A percentile compares a stretch with the other conserved stretches of the same genome.
Conservation (phyloP, 2,329 filamentous ascomycete genomes). For the Clonostachys rhizophaga region DNA sequence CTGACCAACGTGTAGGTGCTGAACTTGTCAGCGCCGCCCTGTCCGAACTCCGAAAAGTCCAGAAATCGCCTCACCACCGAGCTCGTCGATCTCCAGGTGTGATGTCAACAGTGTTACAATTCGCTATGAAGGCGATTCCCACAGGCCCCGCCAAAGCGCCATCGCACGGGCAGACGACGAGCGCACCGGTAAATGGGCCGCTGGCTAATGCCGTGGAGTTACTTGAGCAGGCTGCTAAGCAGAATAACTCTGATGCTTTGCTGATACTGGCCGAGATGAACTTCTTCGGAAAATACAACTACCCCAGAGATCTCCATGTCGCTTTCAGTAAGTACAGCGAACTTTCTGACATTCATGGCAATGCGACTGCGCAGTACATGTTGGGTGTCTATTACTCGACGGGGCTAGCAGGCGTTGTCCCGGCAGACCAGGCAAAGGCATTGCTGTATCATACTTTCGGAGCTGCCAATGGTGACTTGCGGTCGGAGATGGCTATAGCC, state of each 20-base stretch:
- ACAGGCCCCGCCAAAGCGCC: slow-evolving; percentile 43
- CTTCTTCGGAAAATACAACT: slow-evolving; percentile 90
- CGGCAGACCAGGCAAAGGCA: slow-evolving; percentile 84
- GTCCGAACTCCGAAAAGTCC: slow-evolving; percentile 42
- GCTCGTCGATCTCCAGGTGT: slow-evolving; percentile 39
- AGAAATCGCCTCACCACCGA: slow-evolving; percentile 36
- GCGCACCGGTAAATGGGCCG: slow-evolving; percentile 19
- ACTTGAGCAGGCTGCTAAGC: slow-evolving; percentile 45
- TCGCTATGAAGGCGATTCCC: slow-evolving; percentile 42
- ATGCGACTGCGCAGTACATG: slow-evolving; percentile 94
- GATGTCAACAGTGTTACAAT: slow-evolving; percentile 31
- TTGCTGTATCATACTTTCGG: slow-evolving; percentile 94
- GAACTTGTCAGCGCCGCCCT: slow-evolving; percentile 49
- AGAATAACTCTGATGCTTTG: slow-evolving; percentile 75
- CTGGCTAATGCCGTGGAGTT: slow-evolving; percentile 46
- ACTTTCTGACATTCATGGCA: slow-evolving; percentile 73
- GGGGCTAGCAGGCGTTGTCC: slow-evolving; percentile 75
- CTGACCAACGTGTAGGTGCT: slow-evolving; percentile 30
- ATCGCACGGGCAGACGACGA: slow-evolving; percentile 27
- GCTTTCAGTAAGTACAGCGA: slow-evolving; percentile 80
- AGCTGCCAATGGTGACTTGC: slow-evolving; percentile 74
- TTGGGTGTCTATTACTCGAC: slow-evolving; percentile 93
- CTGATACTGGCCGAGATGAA: slow-evolving; percentile 91
- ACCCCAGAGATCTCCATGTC: slow-evolving; percentile 74
- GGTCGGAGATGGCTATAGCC: slow-evolving; percentile 89